Evolutionary conservation across 1,284 basidiomycete species (phyloP), one percentile per base, ranked within the genome.

Genomic region (Ganoderma lucidum): DNA sequence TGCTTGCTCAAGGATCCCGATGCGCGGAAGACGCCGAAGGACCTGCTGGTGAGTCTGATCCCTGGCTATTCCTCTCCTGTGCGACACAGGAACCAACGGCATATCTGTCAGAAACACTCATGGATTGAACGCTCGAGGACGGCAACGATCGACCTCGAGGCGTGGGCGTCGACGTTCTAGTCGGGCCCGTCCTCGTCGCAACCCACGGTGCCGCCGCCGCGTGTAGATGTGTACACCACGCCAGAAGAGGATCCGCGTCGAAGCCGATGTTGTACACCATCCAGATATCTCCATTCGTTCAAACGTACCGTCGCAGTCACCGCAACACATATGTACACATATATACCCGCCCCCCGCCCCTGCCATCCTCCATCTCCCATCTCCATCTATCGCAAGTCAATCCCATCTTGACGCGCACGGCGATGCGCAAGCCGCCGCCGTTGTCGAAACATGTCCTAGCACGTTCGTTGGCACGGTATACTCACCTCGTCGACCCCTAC

Each of bases 1-100:
- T 97, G 95, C 81, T 81, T 98, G 78, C 77, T 90, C 77, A 98
- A 98, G 82, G 93, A 96, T 75, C 94, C 94, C 2, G 87, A 90
- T 69, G 82, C 83, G 72, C 83, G 96, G 75, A 88, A 86, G 78
- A 94, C 92, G 53, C 95, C 96, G 4, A 94, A 94, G 81, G 92
- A 94, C 69, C 81, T 97, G 19, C 79, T 96, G 79, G 95, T 93
- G 76, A 66, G 90, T 84, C 28, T 48, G 39, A 6, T 39, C 17
- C 44, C 39, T 35, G 30, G 48, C 19, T 14, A n/a, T 64, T 66
- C 66, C 2, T 51, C 66, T 65, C 9, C 32, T 15, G 5, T 37
- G 63, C 9, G 61, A 42, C 58, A 37, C 8, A 42, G 32, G 28
- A 70, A 6, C 28, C 63, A 62, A 53, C 56, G 19, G 19, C 76